These are phyloP conservation scores for Penicillium sp. DNA, from an alignment of 2,329 filamentous ascomycete genomes.

Conservation along the genomic window DNA sequence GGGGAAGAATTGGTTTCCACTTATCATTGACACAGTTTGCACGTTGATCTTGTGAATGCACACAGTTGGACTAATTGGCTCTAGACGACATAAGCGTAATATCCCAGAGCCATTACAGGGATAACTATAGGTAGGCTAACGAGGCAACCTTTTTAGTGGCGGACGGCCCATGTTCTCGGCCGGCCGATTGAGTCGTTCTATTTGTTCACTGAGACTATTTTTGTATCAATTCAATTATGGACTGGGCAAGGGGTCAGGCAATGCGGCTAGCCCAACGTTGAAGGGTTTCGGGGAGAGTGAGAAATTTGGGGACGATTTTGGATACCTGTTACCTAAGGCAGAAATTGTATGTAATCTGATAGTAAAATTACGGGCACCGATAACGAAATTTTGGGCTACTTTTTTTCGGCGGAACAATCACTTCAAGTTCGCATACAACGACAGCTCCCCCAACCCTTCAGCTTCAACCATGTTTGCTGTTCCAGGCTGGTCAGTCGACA, in stretches of 20 bases:
- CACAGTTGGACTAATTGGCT: background rate
- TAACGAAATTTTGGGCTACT: conserved; percentile 12
- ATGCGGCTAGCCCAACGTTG: background rate
- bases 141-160: background rate
- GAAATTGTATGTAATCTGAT: conserved; percentile 3
- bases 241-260: background rate
- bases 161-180: background rate
- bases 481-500: conserved; percentile 82
- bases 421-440: background rate
- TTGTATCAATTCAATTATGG: background rate
- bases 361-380: conserved; percentile 7
- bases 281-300: background rate
- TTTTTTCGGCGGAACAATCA: background rate
- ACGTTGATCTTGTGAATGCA: background rate
- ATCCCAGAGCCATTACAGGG: background rate
- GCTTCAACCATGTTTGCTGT: conserved; percentile 72
- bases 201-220: background rate
- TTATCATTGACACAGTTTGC: background rate
- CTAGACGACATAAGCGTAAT: background rate
- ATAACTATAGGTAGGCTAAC: background rate
- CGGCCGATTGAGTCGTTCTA: background rate
- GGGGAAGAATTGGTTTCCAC: background rate
- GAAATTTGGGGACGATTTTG: no score
- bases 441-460: background rate
- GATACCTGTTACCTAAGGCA: background rate